A percentile compares a stretch with the other conserved stretches of the same genome.
phyloP scores from a whole-genome alignment of 2,329 filamentous ascomycete species.

The Blumeriella jaapii region DNA sequence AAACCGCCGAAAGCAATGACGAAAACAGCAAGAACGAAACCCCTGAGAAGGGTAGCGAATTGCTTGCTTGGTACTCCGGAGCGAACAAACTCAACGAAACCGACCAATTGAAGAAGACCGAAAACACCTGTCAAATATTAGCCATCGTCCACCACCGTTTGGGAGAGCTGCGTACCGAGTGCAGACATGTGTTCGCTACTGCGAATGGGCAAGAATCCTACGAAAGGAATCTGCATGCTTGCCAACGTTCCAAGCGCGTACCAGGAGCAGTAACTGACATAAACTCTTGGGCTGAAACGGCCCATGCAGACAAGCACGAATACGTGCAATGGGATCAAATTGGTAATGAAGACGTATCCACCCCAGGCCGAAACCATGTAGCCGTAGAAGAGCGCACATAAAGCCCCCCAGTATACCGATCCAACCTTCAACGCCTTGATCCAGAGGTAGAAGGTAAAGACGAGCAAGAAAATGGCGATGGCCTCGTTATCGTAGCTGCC shows the following conservation, averaged over 20 bases:
- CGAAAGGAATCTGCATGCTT: slow-evolving; percentile 99
- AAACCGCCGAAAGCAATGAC: slow-evolving; percentile 61
- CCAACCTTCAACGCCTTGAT: slow-evolving; percentile 97
- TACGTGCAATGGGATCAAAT: slow-evolving; percentile 84
- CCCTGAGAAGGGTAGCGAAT: slow-evolving; percentile 80
- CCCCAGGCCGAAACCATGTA: slow-evolving; percentile 99
- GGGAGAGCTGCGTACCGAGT: slow-evolving; percentile 48
- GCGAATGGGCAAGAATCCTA: slow-evolving; percentile 90
- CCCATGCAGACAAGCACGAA: slow-evolving; percentile 96
- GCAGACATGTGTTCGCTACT: slow-evolving; percentile 99
- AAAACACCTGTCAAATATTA: slow-evolving; percentile 60
- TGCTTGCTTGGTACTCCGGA: slow-evolving; percentile 84
- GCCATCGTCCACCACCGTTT: slow-evolving; percentile 1
- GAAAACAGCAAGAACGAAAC: slow-evolving; percentile 64
- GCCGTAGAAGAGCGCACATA: slow-evolving; percentile 93
- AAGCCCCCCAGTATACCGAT: slow-evolving; percentile 90
- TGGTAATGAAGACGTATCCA: slow-evolving; percentile 99
- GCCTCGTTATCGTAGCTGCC: slow-evolving; percentile 99
- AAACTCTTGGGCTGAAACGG: slow-evolving; percentile 83
- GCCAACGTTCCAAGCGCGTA: slow-evolving; percentile 91
- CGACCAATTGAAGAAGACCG: slow-evolving; percentile 86
- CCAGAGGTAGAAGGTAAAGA: slow-evolving; percentile 98
- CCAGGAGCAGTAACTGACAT: slow-evolving; percentile 97
- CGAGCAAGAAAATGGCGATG: slow-evolving; percentile 95
- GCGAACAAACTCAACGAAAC: slow-evolving; percentile 82